A percentile compares a stretch with the other conserved stretches of the same genome.
Conservation (phyloP, 352 stramenopile genomes). For the Phytophthora litchii region DNA sequence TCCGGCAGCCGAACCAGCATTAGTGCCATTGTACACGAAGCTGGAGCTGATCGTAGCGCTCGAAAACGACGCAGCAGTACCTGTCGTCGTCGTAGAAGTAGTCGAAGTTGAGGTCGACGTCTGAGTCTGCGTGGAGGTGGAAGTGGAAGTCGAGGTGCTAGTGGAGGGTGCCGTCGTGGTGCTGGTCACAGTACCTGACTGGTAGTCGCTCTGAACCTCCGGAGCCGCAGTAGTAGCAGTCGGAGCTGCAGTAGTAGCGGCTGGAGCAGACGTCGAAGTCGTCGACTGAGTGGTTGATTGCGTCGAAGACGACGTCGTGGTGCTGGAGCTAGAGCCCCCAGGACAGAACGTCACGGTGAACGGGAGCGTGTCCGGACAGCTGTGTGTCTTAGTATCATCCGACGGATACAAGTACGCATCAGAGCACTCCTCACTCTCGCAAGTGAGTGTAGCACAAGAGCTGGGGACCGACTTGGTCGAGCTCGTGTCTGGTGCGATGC, state of each 20-base stretch:
- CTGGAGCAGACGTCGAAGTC: conserved; percentile 22
- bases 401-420: conserved; percentile 58
- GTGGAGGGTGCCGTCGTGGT: conserved; percentile 13
- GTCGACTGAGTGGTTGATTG: conserved; percentile 17
- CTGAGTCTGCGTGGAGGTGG: conserved; percentile 10
- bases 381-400: conserved; percentile 59
- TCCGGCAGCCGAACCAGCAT: conserved; percentile 45
- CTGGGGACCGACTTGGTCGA: conserved; percentile 23
- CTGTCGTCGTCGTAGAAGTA: conserved; percentile 17
- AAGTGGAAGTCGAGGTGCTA: conserved; percentile 2
- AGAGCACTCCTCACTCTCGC: conserved; percentile 34
- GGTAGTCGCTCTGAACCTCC: conserved; percentile 35
- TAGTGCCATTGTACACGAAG: conserved; percentile 47
- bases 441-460: conserved; percentile 36
- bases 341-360: conserved; percentile 60
- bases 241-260: conserved; percentile 19
- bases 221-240: conserved; percentile 14
- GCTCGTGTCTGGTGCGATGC: conserved; percentile 40
- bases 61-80: conserved; percentile 35
- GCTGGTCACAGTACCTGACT: conserved; percentile 25
- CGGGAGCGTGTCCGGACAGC: conserved; percentile 38
- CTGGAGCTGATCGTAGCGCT: conserved; percentile 54
- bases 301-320: conserved; percentile 20
- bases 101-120: conserved; percentile 18
- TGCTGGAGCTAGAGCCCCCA: conserved; percentile 20